Evolutionary conservation across 163 green algal genomes (phyloP), one percentile per base, ranked within the genome.

Genomic region (Scenedesmus sp.): DNA sequence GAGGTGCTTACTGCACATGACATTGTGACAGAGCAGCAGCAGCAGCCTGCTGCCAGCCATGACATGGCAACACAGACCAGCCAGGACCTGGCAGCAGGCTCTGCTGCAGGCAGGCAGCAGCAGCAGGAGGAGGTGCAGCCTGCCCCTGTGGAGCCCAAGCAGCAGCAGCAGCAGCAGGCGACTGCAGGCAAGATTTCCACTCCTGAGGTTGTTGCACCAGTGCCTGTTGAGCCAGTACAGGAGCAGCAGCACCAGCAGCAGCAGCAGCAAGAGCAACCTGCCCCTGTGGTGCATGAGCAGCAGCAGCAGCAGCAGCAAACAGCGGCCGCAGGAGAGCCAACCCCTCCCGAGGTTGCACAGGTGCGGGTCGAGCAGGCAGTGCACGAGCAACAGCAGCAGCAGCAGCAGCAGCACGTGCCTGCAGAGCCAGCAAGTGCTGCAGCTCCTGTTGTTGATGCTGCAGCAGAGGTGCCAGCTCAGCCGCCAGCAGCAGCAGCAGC

Each of bases 1-100:
- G 26, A 83, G 85, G 59, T 82, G 34, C 70, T 56, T 77, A 18
- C 73, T 56, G 23, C 26, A 2, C 20, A 57, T 34, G 52, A 46
- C 15, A 9, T 10, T 77, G 73, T 76, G 64, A 76, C n/a, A 86
- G 87, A 77, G 26, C 67, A 91, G 67, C 87, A 91, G 73, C 87
- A 86, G 2, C n/a, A 83, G 15, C 66, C 52, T 73, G 64, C 57
- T n/a, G 54, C 16, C 6, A 13, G 18, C 5, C 67, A 34, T 7
- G 66, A 76, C 26, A 18, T 26, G 3, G 66, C 66, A 16, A 84
- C n/a, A 10, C 34, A 54, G 34, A 84, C 15, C 52, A 90, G 67
- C 86, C 70, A 59, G 54, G 67, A 59, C 23, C 34, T 57, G 26
- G 67, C 86, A 90, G 54, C 86, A 60, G 46, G 13, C 67, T 16